These are phyloP conservation scores for Rauvolfia tetraphylla DNA, from an alignment of 257 asterid species.

Conservation along the genomic window DNA sequence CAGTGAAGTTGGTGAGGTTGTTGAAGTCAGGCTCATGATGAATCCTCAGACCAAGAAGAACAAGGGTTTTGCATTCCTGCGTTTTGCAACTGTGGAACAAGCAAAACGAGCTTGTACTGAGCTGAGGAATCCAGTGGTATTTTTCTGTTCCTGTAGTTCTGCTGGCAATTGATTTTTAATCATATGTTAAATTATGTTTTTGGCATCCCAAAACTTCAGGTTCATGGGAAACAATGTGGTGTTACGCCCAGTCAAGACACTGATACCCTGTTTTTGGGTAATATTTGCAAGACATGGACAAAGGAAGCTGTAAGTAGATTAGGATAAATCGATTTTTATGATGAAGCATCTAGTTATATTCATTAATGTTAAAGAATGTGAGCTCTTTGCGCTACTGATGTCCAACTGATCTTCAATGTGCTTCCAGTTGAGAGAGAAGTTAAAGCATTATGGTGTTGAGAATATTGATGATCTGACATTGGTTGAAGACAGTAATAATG, in stretches of 20 bases:
- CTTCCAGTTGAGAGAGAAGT: slow-evolving; percentile 83
- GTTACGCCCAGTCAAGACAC: slow-evolving; percentile 97
- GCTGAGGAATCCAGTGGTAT: slow-evolving; percentile 91
- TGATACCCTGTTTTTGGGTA: slow-evolving; percentile 93
- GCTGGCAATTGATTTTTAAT: slow-evolving; percentile 25
- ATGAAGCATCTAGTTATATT: slow-evolving; percentile 24
- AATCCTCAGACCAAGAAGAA: slow-evolving; percentile 94
- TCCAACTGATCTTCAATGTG: slow-evolving; percentile 41
- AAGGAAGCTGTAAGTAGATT: slow-evolving; percentile 82
- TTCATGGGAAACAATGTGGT: slow-evolving; percentile 97
- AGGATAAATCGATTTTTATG: slow-evolving; percentile 10
- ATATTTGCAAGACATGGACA: slow-evolving; percentile 93
- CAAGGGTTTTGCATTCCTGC: slow-evolving; percentile 96
- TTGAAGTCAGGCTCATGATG: slow-evolving; percentile 97
- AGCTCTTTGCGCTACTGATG: slow-evolving; percentile 23
- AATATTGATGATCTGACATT: slow-evolving; percentile 84
- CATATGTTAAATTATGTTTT: slow-evolving; percentile 28
- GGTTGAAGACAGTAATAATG: slow-evolving; percentile 79
- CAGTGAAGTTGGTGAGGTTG: slow-evolving; percentile 82
- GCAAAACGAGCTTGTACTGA: slow-evolving; percentile 85
- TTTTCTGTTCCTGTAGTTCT: slow-evolving; percentile 35
- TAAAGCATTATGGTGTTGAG: slow-evolving; percentile 70
- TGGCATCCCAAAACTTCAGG: slow-evolving; percentile 66
- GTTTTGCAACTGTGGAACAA: slow-evolving; percentile 91
- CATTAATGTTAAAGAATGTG: slow-evolving; percentile 17